Percentiles rank a stretch among this genome's conserved stretches.
Conservation (phyloP, 2,329 filamentous ascomycete species). For the Cytospora leucostoma region DNA sequence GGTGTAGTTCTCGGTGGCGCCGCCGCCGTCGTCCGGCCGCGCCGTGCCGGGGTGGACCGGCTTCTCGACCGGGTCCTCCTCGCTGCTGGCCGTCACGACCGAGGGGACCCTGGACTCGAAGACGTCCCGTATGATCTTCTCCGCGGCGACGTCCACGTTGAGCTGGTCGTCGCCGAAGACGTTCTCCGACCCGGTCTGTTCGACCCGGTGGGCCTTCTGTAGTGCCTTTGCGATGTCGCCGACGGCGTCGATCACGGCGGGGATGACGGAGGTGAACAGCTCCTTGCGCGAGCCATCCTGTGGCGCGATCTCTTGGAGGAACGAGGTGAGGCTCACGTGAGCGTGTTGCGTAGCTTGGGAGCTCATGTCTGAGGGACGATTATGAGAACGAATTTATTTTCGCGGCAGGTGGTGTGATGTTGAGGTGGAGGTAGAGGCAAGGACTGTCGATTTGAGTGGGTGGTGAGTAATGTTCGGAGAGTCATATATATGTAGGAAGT, state of each 20-base stretch:
- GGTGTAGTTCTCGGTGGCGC: slow-evolving; percentile 50
- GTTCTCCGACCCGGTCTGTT: slow-evolving; percentile 53
- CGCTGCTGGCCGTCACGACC: slow-evolving; percentile 56
- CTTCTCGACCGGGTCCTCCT: slow-evolving; percentile 60
- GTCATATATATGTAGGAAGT: background rate
- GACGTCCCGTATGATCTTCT: slow-evolving; percentile 48
- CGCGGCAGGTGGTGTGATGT: background rate
- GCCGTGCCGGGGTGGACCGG: slow-evolving; percentile 29
- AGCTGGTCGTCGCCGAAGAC: slow-evolving; percentile 61
- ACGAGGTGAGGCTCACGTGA: slow-evolving; percentile 20
- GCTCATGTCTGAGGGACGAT: slow-evolving; percentile 2
- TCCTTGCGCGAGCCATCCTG: slow-evolving; percentile 32
- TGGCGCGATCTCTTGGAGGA: slow-evolving; percentile 33
- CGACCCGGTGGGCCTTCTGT: slow-evolving; percentile 47
- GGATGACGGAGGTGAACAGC: slow-evolving; percentile 50
- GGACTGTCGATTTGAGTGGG: background rate
- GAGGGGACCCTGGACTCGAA: slow-evolving; percentile 45
- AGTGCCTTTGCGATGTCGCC: slow-evolving; percentile 48
- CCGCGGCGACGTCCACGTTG: slow-evolving; percentile 58
- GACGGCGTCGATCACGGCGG: slow-evolving; percentile 49
- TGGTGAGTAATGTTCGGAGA: background rate
- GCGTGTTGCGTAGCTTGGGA: background rate
- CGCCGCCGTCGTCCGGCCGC: background rate
- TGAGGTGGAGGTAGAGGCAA: background rate
- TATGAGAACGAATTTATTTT: background rate